These are phyloP conservation scores for Eutrema salsugineum DNA, from an alignment of 441 rosid species.

Conservation along the genomic window DNA sequence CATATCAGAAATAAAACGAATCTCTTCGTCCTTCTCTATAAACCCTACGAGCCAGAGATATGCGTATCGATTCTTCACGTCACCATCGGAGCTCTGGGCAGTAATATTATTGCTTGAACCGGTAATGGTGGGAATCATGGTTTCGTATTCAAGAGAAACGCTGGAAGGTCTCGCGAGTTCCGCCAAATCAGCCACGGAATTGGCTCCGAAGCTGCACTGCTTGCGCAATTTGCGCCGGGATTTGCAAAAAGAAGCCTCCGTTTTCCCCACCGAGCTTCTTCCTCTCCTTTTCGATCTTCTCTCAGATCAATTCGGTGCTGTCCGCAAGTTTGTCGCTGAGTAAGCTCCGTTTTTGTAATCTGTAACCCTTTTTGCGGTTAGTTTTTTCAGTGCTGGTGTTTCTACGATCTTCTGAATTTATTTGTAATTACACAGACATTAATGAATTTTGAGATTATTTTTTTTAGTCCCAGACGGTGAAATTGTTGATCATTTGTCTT, in stretches of 20 bases:
- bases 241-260: slow-evolving; percentile 41
- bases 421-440: background rate
- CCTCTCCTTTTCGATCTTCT: slow-evolving; percentile 76
- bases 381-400: background rate
- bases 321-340: slow-evolving; percentile 82
- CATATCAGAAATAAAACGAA: slow-evolving; percentile 17
- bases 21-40: slow-evolving; percentile 10
- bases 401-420: background rate
- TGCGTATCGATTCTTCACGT: slow-evolving; percentile 9
- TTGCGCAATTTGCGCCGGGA: slow-evolving; percentile 58
- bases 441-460: background rate
- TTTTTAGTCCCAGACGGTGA: background rate
- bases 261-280: slow-evolving; percentile 57
- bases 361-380: background rate
- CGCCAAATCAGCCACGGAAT: slow-evolving; percentile 51
- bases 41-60: slow-evolving; percentile 29
- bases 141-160: slow-evolving; percentile 50
- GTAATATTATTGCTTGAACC: background rate
- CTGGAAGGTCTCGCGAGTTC: slow-evolving; percentile 51
- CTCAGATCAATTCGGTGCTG: slow-evolving; percentile 67
- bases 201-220: slow-evolving; percentile 67
- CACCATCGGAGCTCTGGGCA: background rate
- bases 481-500: background rate
- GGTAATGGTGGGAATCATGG: slow-evolving; percentile 57
- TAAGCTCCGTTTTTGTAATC: slow-evolving; percentile 32